Conservation (phyloP, 352 stramenopile genomes). For the Phytophthora tentaculata region DNA sequence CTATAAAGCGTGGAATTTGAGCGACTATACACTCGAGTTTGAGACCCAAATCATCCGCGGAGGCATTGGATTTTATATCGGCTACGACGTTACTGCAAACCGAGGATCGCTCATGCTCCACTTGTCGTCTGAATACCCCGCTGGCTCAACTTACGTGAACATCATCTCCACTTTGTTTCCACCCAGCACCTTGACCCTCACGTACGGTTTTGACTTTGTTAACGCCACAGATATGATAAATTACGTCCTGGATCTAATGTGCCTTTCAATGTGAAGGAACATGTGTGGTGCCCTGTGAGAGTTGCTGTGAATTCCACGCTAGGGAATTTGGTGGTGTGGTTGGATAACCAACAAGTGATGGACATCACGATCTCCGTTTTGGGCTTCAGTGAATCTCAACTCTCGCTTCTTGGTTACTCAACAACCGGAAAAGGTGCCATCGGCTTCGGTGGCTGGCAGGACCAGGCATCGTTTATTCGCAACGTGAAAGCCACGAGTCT, state of each 20-base stretch:
- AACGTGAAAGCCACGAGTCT: slow-evolving; percentile 29
- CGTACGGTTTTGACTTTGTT: slow-evolving; percentile 38
- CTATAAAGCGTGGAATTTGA: slow-evolving; percentile 41
- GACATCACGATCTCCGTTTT: slow-evolving; percentile 29
- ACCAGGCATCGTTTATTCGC: slow-evolving; percentile 34
- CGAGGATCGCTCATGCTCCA: slow-evolving; percentile 31
- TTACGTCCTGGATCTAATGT: slow-evolving; percentile 41
- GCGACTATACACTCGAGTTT: slow-evolving; percentile 37
- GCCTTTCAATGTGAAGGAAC: slow-evolving; percentile 79
- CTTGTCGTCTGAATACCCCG: slow-evolving; percentile 40
- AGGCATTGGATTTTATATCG: slow-evolving; percentile 27
- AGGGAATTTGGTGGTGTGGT: slow-evolving; percentile 36
- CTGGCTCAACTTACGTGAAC: slow-evolving; percentile 34
- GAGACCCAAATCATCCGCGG: slow-evolving; percentile 39
- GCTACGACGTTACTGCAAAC: slow-evolving; percentile 39
- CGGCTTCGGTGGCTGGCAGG: slow-evolving; percentile 35
- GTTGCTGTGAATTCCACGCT: slow-evolving; percentile 65
- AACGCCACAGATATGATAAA: slow-evolving; percentile 37
- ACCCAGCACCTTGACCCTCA: slow-evolving; percentile 32
- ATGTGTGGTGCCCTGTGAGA: slow-evolving; percentile 65
- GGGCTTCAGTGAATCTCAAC: slow-evolving; percentile 22
- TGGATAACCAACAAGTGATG: slow-evolving; percentile 31
- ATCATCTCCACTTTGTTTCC: slow-evolving; percentile 40
- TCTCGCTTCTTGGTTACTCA: slow-evolving; percentile 26
- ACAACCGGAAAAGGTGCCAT: slow-evolving; percentile 29